Conservation (phyloP, 768 basidiomycete genomes). For the Kwoniella dendrophila region DNA sequence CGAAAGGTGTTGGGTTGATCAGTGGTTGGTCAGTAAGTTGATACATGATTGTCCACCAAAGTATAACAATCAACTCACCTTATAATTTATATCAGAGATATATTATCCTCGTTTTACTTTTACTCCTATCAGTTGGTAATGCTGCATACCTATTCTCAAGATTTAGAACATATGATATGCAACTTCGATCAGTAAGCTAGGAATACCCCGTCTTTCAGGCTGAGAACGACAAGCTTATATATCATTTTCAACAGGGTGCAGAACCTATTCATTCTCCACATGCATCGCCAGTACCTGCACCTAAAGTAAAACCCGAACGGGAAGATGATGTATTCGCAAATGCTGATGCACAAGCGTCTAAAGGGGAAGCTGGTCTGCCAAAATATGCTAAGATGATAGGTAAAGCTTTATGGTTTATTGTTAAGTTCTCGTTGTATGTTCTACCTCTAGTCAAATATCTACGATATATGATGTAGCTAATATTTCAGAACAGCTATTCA, state of each 20-base stretch:
- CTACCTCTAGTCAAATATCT: not conserved
- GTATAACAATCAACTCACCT: not conserved
- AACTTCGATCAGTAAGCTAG: conserved; percentile 44
- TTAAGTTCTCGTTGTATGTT: conserved; percentile 34
- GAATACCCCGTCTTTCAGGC: no score
- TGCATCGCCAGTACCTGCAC: conserved; percentile 41
- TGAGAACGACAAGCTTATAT: not conserved
- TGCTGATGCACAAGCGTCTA: no score
- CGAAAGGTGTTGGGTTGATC: conserved; percentile 13
- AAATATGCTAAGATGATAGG: conserved; percentile 13
- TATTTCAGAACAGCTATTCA: conserved; percentile 23
- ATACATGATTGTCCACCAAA: not conserved
- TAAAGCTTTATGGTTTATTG: conserved; percentile 18
- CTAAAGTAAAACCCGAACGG: conserved; percentile 16
- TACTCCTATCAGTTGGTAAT: conserved; percentile 39
- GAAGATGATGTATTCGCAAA: conserved; percentile 28
- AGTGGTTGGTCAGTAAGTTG: conserved; percentile 40
- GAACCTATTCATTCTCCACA: conserved; percentile 49
- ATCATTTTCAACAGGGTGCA: conserved; percentile 21
- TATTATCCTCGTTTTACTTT: conserved; percentile 31
- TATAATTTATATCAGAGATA: conserved; percentile 9
- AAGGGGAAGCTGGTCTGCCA: not conserved
- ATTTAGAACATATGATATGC: conserved; percentile 54
- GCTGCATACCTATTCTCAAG: conserved; percentile 51
- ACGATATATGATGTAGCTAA: not conserved